These are phyloP conservation scores for Pachysandra terminalis DNA, from an alignment of 164 flowering plant genomes.

Conservation along the genomic window DNA sequence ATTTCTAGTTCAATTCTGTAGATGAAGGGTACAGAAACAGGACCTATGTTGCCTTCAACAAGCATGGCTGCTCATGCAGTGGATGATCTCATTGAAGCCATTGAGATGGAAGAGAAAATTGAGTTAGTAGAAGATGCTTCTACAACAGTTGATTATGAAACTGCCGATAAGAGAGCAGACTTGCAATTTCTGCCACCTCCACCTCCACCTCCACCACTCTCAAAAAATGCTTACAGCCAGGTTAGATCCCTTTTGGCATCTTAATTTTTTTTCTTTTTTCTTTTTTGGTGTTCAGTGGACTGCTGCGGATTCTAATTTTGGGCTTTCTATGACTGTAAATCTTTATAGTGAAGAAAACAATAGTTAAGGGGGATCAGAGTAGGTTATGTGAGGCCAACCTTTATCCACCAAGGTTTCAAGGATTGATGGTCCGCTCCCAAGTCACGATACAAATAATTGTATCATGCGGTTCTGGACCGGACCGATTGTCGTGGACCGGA, in stretches of 20 bases:
- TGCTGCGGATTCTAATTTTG: too few relatives aligned
- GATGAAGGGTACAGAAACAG: conserved; percentile 36
- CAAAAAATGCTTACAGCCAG: conserved; percentile 41
- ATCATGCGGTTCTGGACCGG: too few relatives aligned
- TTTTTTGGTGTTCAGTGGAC: not conserved
- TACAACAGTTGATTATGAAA: conserved; percentile 18
- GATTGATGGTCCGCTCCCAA: too few relatives aligned
- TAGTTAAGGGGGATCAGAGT: not conserved
- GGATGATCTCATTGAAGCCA: conserved; percentile 48
- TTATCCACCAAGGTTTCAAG: too few relatives aligned
- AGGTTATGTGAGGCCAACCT: too few relatives aligned
- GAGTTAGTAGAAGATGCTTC: conserved; percentile 28
- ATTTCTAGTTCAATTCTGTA: conserved; percentile 17
- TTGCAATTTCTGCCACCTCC: conserved; percentile 31
- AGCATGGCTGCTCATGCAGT: conserved; percentile 78
- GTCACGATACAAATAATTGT: too few relatives aligned
- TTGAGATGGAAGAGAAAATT: conserved; percentile 42
- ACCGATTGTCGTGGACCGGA: too few relatives aligned
- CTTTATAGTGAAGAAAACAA: not conserved
- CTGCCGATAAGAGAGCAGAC: conserved; percentile 13
- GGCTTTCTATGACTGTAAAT: too few relatives aligned
- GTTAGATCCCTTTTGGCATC: conserved; percentile 24
- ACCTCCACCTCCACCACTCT: conserved; percentile 49
- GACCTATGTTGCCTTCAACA: conserved; percentile 40
- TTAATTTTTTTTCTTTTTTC: too few relatives aligned